phyloP scores from a whole-genome alignment of 2,329 filamentous ascomycete genomes.

The Fusarium coicis region DNA sequence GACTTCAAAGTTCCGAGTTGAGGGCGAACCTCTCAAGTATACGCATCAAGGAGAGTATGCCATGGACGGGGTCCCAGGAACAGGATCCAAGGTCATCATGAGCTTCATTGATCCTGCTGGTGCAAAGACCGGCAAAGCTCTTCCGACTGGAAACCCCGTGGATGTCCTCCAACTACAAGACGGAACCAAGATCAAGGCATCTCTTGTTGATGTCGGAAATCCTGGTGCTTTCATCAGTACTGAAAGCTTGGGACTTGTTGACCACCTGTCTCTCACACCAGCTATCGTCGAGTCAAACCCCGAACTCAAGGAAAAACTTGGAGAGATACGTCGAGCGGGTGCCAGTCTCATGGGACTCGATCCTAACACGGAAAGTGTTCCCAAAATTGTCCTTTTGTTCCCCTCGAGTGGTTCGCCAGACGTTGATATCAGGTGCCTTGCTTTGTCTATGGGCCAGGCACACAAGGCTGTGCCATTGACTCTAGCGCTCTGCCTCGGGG shows the following conservation, averaged over 20 bases:
- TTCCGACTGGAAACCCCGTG: conserved; percentile 62
- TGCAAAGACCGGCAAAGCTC: conserved; percentile 66
- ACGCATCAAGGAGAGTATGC: conserved; percentile 60
- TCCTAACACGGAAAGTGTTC: conserved; percentile 60
- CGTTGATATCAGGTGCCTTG: conserved; percentile 57
- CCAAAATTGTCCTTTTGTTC: conserved; percentile 67
- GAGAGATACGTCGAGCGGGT: conserved; percentile 67
- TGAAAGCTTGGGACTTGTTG: conserved; percentile 57
- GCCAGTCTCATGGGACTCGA: conserved; percentile 71
- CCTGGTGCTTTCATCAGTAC: conserved; percentile 72
- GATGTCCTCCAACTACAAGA: conserved; percentile 59
- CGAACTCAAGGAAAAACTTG: conserved; percentile 57
- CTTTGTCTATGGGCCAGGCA: conserved; percentile 65
- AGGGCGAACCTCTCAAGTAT: conserved; percentile 49
- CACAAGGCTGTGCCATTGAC: conserved; percentile 68
- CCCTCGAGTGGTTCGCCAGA: conserved; percentile 46
- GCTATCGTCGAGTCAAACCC: conserved; percentile 61
- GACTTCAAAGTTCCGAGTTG: conserved; percentile 64
- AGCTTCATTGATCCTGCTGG: conserved; percentile 72
- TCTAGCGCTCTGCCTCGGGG: conserved; percentile 62
- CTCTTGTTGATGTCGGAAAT: conserved; percentile 72
- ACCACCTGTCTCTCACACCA: conserved; percentile 63
- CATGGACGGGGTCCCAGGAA: conserved; percentile 73
- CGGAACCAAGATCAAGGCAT: conserved; percentile 56
- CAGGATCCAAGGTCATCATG: conserved; percentile 65